Evolutionary conservation across 352 stramenopile species (phyloP), one percentile per base, ranked within the genome.

Genomic region (Aphanomyces euteiches): DNA sequence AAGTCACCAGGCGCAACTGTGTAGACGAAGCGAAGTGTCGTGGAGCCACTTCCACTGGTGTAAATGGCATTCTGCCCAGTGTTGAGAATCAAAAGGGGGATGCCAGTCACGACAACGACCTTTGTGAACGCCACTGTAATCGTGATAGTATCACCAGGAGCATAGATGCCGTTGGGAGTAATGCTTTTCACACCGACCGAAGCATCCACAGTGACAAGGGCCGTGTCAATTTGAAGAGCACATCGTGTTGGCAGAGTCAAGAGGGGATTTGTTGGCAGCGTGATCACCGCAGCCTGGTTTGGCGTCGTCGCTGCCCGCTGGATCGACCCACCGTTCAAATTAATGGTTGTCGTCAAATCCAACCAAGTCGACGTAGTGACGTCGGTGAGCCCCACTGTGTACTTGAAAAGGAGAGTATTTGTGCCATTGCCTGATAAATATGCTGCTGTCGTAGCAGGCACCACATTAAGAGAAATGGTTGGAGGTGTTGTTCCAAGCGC

Each of bases 101-200:
- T 89, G 1, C 84, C 85, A 0, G 66, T 73, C 19, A 95, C 85
- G 0, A 58, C 73, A 0, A 95, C 87, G n/a, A 83, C 77, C 54
- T 91, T 92, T 0, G 84, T 93, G 74, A 95, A 95, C 21, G 80
- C 81, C 21, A 95, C 69, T 12, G 80, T 67, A 40, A 95, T 78
- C 7, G 78, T 72, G 10, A 95, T 80, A 4, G 71, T 74, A 59
- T 93, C 85, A 28, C 87, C 87, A 10, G 87, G 82, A 7, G 82
- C 82, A 57, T 92, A 95, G 5, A 84, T 74, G 5, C 83, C 84
- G 39, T 89, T 77, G 4, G 67, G 79, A 0, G 80, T 82, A 3
- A 59, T 59, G 10, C 78, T 78, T 0, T 77, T 88, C 7, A 93
- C 83, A 6, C 87, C 85, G 19, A 92, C 67, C 3, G 73, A 56